Evolutionary conservation across 495 filamentous ascomycete genomes (phyloP), one percentile per base, ranked within the genome.

Genomic region (Neurospora sp.): DNA sequence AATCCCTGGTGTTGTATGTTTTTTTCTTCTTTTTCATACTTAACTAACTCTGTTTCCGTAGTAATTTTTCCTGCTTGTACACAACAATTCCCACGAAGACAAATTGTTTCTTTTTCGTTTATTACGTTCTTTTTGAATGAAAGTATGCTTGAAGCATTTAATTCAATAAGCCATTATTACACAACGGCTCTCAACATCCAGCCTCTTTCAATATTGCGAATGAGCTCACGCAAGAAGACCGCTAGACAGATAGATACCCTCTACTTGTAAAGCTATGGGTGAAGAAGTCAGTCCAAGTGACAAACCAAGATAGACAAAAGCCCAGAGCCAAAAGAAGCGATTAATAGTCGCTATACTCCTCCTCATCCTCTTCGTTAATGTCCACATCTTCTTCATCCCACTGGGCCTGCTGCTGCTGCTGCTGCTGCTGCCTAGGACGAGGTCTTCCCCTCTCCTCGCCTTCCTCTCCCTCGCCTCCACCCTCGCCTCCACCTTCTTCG

Each of bases 1-100:
- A 80, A 80, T 76, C 14, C 79, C 75, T 69, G 73, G 75, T 80
- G 76, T 77, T 78, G 78, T 77, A 80, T 80, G 78, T 80, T 71
- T 79, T 73, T 73, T 73, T 3, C 18, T 14, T 4, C 4, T 42
- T 42, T 42, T 42, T 42, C 10, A 42, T 16, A 12, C 14, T 12
- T 41, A 35, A 35, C 4, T 10, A 4, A 3, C 4, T 8, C 11
- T 42, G 12, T 42, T 44, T n/a, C 6, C 16, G 0, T n/a, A 6
- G 16, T 44, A 12, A 12, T 40, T 12, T 40, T 18, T 44, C 7
- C 42, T n/a, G 18, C 18, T 44, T 8, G 6, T 18, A n/a, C 6
- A 41, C 40, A 12, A 0, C 5, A 41, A 16, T 41, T 41, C 12
- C 40, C 0, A 5, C 35, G 35, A 6, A 39, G 38, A 39, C 9